A percentile compares a stretch with the other conserved stretches of the same genome.
phyloP scores from a whole-genome alignment of 2,329 filamentous ascomycete genomes.

The Nannizzia gypsea region DNA sequence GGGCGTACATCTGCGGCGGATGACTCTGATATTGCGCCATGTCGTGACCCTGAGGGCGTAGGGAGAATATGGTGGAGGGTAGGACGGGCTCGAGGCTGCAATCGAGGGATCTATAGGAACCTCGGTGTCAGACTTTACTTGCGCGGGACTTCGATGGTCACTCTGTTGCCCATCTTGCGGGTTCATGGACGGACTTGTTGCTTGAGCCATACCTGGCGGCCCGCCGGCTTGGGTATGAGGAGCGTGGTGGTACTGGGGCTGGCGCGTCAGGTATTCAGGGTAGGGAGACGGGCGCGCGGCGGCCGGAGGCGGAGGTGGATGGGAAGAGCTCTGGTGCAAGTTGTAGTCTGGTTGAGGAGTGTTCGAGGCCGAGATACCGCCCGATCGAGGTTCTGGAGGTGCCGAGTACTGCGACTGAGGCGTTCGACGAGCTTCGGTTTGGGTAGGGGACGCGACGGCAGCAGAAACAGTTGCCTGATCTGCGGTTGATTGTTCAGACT shows the following conservation, averaged over 20 bases:
- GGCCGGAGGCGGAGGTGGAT: conserved; percentile 41
- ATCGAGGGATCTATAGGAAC: conserved; percentile 99
- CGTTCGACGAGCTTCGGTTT: conserved; percentile 28
- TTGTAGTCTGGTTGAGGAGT: conserved; percentile 86
- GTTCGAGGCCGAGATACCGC: conserved; percentile 61
- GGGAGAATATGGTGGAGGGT: conserved; percentile 74
- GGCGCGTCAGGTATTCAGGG: conserved; percentile 74
- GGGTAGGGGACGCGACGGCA: conserved; percentile 19
- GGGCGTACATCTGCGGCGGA: conserved; percentile 38
- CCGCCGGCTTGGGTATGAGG: conserved; percentile 59
- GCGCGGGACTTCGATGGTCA: conserved; percentile 56
- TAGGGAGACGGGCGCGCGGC: conserved; percentile 36
- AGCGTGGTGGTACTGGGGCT: conserved; percentile 59
- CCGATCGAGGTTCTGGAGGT: conserved; percentile 65
- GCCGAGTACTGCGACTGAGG: conserved; percentile 56
- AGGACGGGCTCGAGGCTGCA: conserved; percentile 82
- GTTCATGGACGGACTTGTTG: conserved; percentile 88
- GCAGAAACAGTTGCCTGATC: conserved; percentile 81
- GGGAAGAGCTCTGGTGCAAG: conserved; percentile 57
- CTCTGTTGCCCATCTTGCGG: conserved; percentile 63
- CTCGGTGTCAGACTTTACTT: conserved; percentile 88
- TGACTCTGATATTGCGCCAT: conserved; percentile 59
- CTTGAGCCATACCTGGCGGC: conserved; percentile 91
- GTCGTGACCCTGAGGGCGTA: conserved; percentile 71
- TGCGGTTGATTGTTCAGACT: conserved; percentile 77